phyloP scores from a whole-genome alignment of 805 yeast genomes.

The Spencermartinsiella europaea region DNA sequence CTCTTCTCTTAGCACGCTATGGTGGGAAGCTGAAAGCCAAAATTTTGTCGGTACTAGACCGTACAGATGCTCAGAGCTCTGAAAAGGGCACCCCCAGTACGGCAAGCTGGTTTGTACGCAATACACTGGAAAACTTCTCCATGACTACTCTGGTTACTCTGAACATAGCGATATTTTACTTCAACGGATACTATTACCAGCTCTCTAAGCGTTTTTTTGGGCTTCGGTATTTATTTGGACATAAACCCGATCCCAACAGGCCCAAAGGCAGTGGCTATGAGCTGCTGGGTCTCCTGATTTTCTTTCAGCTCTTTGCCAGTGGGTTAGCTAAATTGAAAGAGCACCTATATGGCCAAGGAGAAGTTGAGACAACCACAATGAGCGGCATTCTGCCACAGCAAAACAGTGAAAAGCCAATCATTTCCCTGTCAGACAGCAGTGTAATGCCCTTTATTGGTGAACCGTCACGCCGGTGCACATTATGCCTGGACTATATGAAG shows the following conservation, averaged over 20 bases:
- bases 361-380: slow-evolving; percentile 13
- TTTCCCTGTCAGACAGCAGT: slow-evolving; percentile 53
- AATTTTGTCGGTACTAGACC: slow-evolving; percentile 10
- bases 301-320: slow-evolving; percentile 24
- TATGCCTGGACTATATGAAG: slow-evolving; percentile 74
- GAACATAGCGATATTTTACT: slow-evolving; percentile 78
- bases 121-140: not conserved
- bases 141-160: slow-evolving; percentile 48
- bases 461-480: slow-evolving; percentile 69
- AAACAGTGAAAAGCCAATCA: no score
- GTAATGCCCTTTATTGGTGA: slow-evolving; percentile 65
- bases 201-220: slow-evolving; percentile 74
- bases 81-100: slow-evolving; percentile 1
- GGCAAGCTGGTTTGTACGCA: not conserved
- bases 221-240: slow-evolving; percentile 58
- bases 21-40: slow-evolving; percentile 18
- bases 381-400: slow-evolving; percentile 16
- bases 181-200: slow-evolving; percentile 76
- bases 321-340: not conserved
- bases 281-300: slow-evolving; percentile 48
- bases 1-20: slow-evolving; percentile 39
- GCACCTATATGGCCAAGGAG: slow-evolving; percentile 1
- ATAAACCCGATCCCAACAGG: slow-evolving; percentile 27
- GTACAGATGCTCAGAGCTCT: not conserved
- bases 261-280: slow-evolving; percentile 50